These are phyloP conservation scores for Luffa acutangula DNA, from an alignment of 306 rosid species.

Conservation along the genomic window DNA sequence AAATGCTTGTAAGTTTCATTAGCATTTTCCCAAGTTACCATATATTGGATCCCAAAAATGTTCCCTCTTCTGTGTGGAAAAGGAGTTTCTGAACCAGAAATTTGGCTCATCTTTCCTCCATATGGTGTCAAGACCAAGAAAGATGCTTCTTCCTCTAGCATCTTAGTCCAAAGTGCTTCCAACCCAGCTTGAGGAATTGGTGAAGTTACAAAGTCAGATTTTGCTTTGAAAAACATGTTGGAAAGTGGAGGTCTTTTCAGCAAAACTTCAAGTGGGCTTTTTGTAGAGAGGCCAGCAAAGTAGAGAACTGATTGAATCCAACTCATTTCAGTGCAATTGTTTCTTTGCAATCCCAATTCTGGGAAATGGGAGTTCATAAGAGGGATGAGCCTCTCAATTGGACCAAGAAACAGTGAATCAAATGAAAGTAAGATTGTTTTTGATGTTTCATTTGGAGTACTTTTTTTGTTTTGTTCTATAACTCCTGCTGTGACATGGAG, in stretches of 20 bases:
- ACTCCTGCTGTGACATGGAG: slow-evolving; percentile 5
- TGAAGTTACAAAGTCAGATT: slow-evolving; percentile 44
- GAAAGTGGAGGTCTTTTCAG: slow-evolving; percentile 24
- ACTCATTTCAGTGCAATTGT: slow-evolving; percentile 34
- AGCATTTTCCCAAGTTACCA: slow-evolving; percentile 29
- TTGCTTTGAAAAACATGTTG: slow-evolving; percentile 3
- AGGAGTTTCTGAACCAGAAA: slow-evolving; percentile 38
- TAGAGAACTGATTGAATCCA: slow-evolving; percentile 57
- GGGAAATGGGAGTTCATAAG: slow-evolving; percentile 34
- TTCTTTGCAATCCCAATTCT: slow-evolving; percentile 34
- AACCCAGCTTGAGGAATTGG: slow-evolving; percentile 35
- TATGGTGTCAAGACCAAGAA: slow-evolving; percentile 51
- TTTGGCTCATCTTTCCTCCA: slow-evolving; percentile 49
- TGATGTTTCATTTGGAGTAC: slow-evolving; percentile 16
- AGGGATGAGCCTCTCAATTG: slow-evolving; percentile 26
- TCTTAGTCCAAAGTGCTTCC: slow-evolving; percentile 45
- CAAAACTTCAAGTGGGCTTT: slow-evolving; percentile 28
- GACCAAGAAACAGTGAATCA: slow-evolving; percentile 38
- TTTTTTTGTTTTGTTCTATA: slow-evolving; percentile 17
- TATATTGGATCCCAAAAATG: slow-evolving; percentile 39
- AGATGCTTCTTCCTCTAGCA: slow-evolving; percentile 41
- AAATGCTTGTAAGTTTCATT: slow-evolving; percentile 27
- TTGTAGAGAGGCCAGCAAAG: slow-evolving; percentile 38
- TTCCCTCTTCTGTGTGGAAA: slow-evolving; percentile 68
- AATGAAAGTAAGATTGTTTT: slow-evolving; percentile 41